phyloP scores from a whole-genome alignment of 306 rosid species.

The Senna siamea region DNA sequence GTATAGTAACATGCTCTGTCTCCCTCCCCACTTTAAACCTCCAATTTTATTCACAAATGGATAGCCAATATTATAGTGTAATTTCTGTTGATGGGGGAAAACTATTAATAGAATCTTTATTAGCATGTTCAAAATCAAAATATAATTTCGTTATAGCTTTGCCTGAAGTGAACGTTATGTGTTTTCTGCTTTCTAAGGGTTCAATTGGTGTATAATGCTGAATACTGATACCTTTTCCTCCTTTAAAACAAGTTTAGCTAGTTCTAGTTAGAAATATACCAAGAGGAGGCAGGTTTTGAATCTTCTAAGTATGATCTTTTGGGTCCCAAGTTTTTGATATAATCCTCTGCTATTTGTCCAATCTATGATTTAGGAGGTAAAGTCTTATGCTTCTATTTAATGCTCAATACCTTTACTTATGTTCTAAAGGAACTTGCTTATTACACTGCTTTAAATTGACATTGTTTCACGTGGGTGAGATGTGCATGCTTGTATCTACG shows the following conservation, averaged over 20 bases:
- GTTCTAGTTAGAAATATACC: not conserved
- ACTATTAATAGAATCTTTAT: not conserved
- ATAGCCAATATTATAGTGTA: not conserved
- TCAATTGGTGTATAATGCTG: not conserved
- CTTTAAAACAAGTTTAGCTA: constrained; percentile 17
- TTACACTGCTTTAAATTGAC: not conserved
- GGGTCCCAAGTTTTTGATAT: not conserved
- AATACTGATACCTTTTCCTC: not conserved
- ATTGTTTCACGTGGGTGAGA: too few species aligned
- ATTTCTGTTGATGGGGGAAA: not conserved
- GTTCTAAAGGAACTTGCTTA: not conserved
- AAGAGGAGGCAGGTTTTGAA: constrained; percentile 7
- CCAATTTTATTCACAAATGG: not conserved
- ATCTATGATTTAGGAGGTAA: constrained; percentile 4
- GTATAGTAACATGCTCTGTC: not conserved
- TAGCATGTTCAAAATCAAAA: not conserved
- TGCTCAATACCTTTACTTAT: too few species aligned
- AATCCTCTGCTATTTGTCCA: not conserved
- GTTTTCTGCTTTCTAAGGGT: constrained; percentile 5
- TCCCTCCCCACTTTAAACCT: not conserved
- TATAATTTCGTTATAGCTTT: not conserved
- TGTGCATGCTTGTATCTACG: not conserved
- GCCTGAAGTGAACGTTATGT: not conserved
- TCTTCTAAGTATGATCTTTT: not conserved
- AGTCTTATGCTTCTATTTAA: not conserved